Base-by-base conservation (phyloP, 257 asterid genomes). In the Catharanthus roseus region DNA sequence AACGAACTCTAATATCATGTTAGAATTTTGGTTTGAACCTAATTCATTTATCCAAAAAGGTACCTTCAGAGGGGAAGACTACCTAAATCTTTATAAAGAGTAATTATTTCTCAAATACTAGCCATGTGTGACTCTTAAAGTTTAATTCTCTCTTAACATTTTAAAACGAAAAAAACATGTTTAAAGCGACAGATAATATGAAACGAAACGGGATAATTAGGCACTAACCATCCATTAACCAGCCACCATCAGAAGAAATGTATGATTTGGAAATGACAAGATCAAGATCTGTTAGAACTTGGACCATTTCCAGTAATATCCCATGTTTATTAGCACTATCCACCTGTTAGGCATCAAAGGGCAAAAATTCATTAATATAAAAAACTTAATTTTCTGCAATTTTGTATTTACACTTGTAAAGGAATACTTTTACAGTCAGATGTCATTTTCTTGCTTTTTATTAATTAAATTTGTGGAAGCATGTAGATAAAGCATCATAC, bases 191-290 rank as follows among this genome's bases (percentile, higher is more conserved):
- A n/a, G n/a, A n/a, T n/a, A n/a, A n/a, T n/a, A n/a, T n/a, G n/a
- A n/a, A n/a, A n/a, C n/a, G n/a, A n/a, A n/a, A n/a, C n/a, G n/a
- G n/a, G n/a, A n/a, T n/a, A n/a, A n/a, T n/a, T n/a, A n/a, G n/a
- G n/a, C n/a, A 78, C 92, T 74, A 38, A 93, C 98, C 98, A 81
- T 93, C 97, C 97, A 93, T 93, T 82, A 93, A 73, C 98, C 97
- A 93, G 74, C 91, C 93, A 71, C 98, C 98, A 71, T 93, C 98
- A 13, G 98, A 90, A 58, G 89, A 83, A 77, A 93, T 86, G 86
- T 93, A 90, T 15, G 98, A 93, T 82, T 88, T 90, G 80, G 90
- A 84, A 58, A 93, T 93, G 24, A 90, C 73, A 71, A 93, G 88
- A 77, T 93, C 95, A 21, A 90, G 89, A 80, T 90, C 98, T 0